Evolutionary conservation across 176 grass and related monocot genomes (phyloP).

Genomic region (Phragmites australis): DNA sequence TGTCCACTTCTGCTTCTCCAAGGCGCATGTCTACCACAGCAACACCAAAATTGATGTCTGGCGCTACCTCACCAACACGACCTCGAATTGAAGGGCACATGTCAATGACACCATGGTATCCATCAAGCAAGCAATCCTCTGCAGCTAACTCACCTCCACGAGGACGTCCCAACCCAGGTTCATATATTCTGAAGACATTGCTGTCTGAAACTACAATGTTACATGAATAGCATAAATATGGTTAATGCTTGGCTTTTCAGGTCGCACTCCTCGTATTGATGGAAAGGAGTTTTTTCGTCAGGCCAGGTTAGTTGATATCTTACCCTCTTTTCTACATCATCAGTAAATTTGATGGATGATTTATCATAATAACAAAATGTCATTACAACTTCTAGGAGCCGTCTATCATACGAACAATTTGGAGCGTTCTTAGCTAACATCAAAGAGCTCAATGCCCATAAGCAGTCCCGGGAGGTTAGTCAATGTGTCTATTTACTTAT

Average conservation of each 20-base stretch:
- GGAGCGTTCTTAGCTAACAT: conserved; percentile 96
- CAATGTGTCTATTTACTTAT: background rate
- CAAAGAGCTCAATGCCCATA: conserved; percentile 93
- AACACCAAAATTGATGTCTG: conserved; percentile 78
- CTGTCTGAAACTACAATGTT: background rate
- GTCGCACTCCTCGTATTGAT: conserved; percentile 74
- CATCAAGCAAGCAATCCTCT: conserved; percentile 87
- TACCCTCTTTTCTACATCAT: background rate
- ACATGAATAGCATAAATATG: conserved; percentile 5
- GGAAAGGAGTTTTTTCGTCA: conserved; percentile 98
- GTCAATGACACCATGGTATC: conserved; percentile 90
- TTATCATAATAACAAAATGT: background rate
- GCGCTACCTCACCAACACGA: conserved; percentile 75
- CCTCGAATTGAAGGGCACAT: conserved; percentile 54
- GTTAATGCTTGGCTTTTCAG: conserved; percentile 52
- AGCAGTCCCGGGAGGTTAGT: conserved; percentile 84
- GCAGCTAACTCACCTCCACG: conserved; percentile 74
- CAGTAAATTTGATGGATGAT: background rate
- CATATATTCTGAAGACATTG: background rate
- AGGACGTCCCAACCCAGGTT: conserved; percentile 72
- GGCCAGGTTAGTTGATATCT: conserved; percentile 64
- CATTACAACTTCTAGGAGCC: conserved; percentile 62
- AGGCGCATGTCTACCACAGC: conserved; percentile 54
- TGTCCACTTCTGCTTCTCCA: conserved; percentile 66
- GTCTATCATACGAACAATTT: conserved; percentile 98